Evolutionary conservation across 495 filamentous ascomycete genomes (phyloP).

Genomic region (Lasiosphaeria hispida): DNA sequence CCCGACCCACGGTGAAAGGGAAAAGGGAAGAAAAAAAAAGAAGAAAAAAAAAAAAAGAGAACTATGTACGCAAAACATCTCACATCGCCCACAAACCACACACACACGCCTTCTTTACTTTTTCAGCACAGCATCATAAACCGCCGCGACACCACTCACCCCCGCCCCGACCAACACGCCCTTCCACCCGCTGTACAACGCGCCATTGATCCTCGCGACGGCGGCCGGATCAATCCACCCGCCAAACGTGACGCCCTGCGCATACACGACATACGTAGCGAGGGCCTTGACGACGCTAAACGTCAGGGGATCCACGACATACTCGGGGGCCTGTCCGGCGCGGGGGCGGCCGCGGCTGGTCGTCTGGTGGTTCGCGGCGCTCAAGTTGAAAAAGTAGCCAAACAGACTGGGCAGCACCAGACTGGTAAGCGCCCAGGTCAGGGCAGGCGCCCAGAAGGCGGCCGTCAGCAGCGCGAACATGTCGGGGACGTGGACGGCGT

Average conservation of each 20-base stretch:
- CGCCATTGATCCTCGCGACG: constrained; percentile 59
- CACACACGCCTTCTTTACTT: constrained; percentile 51
- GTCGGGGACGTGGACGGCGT: constrained; percentile 69
- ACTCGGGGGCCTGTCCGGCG: constrained; percentile 24
- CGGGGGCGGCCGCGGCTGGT: constrained; percentile 29
- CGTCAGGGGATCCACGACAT: constrained; percentile 75
- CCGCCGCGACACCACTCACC: constrained; percentile 64
- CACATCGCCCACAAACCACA: no score
- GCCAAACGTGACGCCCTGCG: constrained; percentile 63
- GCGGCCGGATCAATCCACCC: constrained; percentile 57
- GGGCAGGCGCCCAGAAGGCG: constrained; percentile 78
- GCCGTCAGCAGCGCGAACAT: constrained; percentile 74
- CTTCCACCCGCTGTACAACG: constrained; percentile 68
- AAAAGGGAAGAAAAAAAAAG: neutral
- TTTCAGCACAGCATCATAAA: constrained; percentile 83
- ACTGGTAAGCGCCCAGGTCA: constrained; percentile 73
- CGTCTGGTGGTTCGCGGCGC: constrained; percentile 35
- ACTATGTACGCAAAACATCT: neutral
- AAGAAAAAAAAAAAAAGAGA: neutral
- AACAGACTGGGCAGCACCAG: constrained; percentile 64
- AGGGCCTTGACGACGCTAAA: constrained; percentile 87
- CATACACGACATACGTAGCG: constrained; percentile 74
- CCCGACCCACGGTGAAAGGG: neutral
- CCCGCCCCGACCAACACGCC: constrained; percentile 70
- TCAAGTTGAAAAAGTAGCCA: constrained; percentile 88